Percentiles rank a stretch among this genome's conserved stretches.
Conservation (phyloP, 768 basidiomycete species). For the Suillus bovinus region DNA sequence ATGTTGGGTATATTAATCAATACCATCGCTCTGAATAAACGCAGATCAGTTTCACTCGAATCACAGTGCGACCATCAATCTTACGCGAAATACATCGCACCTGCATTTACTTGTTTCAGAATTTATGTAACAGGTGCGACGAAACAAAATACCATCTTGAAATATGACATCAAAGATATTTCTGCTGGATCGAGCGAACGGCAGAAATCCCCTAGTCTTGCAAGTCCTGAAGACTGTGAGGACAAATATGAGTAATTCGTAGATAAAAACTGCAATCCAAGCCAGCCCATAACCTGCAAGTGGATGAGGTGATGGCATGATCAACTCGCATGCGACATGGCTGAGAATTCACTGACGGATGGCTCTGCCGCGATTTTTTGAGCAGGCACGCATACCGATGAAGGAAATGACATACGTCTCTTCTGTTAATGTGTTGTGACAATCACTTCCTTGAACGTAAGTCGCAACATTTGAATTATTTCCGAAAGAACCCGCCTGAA, state of each 20-base stretch:
- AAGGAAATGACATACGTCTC: slow-evolving; percentile 1
- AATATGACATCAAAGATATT: slow-evolving; percentile 45
- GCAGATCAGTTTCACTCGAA: background rate
- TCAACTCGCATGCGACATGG: background rate
- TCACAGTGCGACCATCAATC: slow-evolving; percentile 25
- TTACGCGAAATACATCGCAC: slow-evolving; percentile 58
- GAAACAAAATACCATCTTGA: slow-evolving; percentile 47
- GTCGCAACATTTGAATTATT: slow-evolving; percentile 33
- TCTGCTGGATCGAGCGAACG: slow-evolving; percentile 20
- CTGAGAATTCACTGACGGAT: background rate
- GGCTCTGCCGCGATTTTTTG: background rate
- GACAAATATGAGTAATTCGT: slow-evolving; percentile 48
- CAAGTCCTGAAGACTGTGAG: slow-evolving; percentile 49
- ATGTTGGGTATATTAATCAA: background rate
- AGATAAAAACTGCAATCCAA: slow-evolving; percentile 57
- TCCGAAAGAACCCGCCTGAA: slow-evolving; percentile 46
- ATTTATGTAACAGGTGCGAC: background rate
- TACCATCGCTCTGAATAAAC: background rate
- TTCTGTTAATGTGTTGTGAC: slow-evolving; percentile 24
- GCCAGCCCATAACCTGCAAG: slow-evolving; percentile 31
- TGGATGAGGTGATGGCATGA: background rate
- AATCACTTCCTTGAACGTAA: slow-evolving; percentile 13
- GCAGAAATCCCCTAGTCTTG: slow-evolving; percentile 31
- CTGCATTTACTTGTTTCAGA: slow-evolving; percentile 28
- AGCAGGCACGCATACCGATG: background rate